Evolutionary conservation across 2,329 filamentous ascomycete species (phyloP).

Genomic region (Aspergillus intermedius): DNA sequence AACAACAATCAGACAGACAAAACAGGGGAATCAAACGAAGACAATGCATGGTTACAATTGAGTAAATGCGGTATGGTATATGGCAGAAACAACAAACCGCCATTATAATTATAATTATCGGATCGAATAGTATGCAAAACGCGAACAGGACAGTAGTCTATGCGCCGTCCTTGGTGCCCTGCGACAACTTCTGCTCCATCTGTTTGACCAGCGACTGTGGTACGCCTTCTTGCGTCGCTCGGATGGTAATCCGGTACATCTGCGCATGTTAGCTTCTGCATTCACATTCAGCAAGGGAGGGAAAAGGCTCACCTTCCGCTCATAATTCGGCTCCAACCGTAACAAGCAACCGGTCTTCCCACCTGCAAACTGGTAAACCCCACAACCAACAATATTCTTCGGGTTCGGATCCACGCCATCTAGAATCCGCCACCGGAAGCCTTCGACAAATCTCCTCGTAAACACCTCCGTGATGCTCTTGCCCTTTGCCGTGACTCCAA

Average conservation of each 20-base stretch:
- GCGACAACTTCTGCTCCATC: constrained; percentile 76
- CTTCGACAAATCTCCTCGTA: constrained; percentile 66
- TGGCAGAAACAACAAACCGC: not conserved
- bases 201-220: constrained; percentile 71
- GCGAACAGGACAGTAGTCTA: not conserved
- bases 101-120: not conserved
- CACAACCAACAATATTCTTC: constrained; percentile 88
- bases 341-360: constrained; percentile 94
- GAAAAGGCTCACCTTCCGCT: constrained; percentile 65
- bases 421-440: constrained; percentile 84
- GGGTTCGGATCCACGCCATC: constrained; percentile 82
- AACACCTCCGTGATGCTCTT: constrained; percentile 64
- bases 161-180: constrained; percentile 32
- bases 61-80: not conserved
- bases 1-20: not conserved
- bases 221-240: constrained; percentile 86
- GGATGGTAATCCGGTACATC: constrained; percentile 93
- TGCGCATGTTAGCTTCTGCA: constrained; percentile 32
- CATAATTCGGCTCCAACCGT: constrained; percentile 89
- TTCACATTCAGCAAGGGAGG: not conserved
- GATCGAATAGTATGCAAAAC: not conserved
- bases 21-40: not conserved
- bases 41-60: not conserved
- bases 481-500: constrained; percentile 58
- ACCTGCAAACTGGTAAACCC: constrained; percentile 66